Percentiles rank a stretch among this genome's conserved stretches.
Conservation (phyloP, 1,139 yeast species). For the Kluyveromyces marxianus region DNA sequence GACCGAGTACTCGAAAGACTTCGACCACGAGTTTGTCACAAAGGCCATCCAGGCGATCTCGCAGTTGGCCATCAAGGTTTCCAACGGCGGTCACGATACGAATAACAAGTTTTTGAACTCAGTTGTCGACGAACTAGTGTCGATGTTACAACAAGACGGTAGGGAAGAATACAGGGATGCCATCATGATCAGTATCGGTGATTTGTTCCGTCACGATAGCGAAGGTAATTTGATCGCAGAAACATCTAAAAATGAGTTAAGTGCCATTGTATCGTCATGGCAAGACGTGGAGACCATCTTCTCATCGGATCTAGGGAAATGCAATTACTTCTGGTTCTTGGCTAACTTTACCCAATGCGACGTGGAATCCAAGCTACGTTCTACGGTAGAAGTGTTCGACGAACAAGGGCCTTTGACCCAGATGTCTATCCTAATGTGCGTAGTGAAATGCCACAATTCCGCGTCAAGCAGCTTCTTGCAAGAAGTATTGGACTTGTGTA, state of each 20-base stretch:
- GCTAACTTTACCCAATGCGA: slow-evolving; percentile 82
- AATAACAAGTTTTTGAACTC: slow-evolving; percentile 31
- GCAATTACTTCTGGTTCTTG: slow-evolving; percentile 69
- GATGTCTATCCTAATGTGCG: slow-evolving; percentile 63
- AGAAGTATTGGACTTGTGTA: slow-evolving; percentile 64
- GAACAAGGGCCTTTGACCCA: slow-evolving; percentile 76
- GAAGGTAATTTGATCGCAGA: slow-evolving; percentile 18
- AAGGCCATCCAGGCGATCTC: slow-evolving; percentile 81
- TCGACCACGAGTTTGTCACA: slow-evolving; percentile 81
- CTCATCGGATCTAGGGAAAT: slow-evolving; percentile 26
- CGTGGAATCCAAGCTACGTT: slow-evolving; percentile 37
- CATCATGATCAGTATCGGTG: slow-evolving; percentile 67
- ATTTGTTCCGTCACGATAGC: slow-evolving; percentile 67
- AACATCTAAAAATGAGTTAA: slow-evolving; percentile 9
- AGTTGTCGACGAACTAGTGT: slow-evolving; percentile 70
- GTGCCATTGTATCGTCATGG: slow-evolving; percentile 25
- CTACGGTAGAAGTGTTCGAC: slow-evolving; percentile 53
- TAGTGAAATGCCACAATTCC: slow-evolving; percentile 56
- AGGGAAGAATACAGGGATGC: slow-evolving; percentile 78
- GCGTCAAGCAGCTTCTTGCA: slow-evolving; percentile 51
- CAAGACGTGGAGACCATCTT: slow-evolving; percentile 20
- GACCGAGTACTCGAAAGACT: slow-evolving; percentile 90
- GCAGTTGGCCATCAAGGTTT: slow-evolving; percentile 77
- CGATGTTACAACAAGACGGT: slow-evolving; percentile 51
- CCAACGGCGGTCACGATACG: slow-evolving; percentile 27